These are phyloP conservation scores for Phytophthora pluvialis DNA, from an alignment of 352 stramenopile genomes.

Conservation along the genomic window DNA sequence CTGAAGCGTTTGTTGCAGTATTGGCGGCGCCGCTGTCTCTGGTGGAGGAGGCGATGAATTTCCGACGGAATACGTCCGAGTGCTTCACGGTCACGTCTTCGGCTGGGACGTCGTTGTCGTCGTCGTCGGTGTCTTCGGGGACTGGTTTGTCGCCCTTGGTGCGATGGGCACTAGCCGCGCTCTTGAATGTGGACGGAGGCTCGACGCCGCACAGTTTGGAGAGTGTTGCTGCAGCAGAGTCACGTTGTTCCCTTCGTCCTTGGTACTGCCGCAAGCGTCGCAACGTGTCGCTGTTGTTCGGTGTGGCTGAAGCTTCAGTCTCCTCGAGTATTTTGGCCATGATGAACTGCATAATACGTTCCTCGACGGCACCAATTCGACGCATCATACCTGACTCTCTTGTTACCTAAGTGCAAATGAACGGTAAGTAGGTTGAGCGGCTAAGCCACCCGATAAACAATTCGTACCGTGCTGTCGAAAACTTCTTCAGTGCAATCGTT, in stretches of 20 bases:
- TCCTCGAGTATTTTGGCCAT: slow-evolving; percentile 65
- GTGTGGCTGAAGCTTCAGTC: slow-evolving; percentile 27
- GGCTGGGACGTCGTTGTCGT: slow-evolving; percentile 20
- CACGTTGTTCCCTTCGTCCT: slow-evolving; percentile 31
- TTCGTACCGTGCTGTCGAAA: slow-evolving; percentile 49
- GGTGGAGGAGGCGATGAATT: slow-evolving; percentile 9
- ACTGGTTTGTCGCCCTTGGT: slow-evolving; percentile 20
- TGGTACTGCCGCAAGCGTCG: slow-evolving; percentile 56
- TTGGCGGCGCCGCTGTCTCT: neutral
- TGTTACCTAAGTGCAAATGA: slow-evolving; percentile 8
- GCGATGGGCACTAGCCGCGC: slow-evolving; percentile 8
- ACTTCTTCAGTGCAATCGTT: slow-evolving; percentile 44
- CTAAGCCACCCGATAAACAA: neutral
- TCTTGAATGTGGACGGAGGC: slow-evolving; percentile 34
- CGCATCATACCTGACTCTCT: slow-evolving; percentile 40
- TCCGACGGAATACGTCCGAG: slow-evolving; percentile 35
- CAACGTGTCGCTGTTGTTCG: slow-evolving; percentile 55
- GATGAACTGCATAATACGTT: slow-evolving; percentile 71
- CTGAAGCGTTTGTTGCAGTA: neutral
- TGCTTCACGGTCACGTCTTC: slow-evolving; percentile 34
- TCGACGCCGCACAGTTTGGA: slow-evolving; percentile 18
- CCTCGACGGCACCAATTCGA: slow-evolving; percentile 62
- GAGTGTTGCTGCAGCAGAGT: slow-evolving; percentile 1
- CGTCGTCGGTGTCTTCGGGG: slow-evolving; percentile 24
- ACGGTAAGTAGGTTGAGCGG: neutral